phyloP scores from a whole-genome alignment of 495 filamentous ascomycete species.

The Penicillium manginii region DNA sequence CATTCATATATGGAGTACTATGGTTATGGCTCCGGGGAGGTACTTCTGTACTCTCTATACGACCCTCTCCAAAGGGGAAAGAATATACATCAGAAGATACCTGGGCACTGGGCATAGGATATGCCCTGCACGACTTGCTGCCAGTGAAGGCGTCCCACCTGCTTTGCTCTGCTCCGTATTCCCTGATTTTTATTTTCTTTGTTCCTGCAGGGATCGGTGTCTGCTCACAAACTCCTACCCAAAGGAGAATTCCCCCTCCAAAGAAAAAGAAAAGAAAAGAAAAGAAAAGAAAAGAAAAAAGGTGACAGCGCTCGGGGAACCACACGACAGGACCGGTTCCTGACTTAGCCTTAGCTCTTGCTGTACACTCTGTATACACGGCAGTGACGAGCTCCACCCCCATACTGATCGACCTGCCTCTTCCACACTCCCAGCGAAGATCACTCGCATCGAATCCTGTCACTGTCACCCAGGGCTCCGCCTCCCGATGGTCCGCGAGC shows the following conservation, averaged over 20 bases:
- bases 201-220: conserved; percentile 28
- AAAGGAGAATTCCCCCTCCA: too few species aligned
- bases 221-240: conserved; percentile 24
- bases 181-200: too few species aligned
- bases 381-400: background rate
- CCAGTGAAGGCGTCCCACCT: conserved; percentile 3
- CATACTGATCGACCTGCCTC: conserved; percentile 10
- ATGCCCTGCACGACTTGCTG: conserved; percentile 28
- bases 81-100: too few species aligned
- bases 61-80: too few species aligned
- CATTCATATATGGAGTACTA: background rate
- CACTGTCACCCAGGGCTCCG: conserved; percentile 2
- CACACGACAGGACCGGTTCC: conserved; percentile 5
- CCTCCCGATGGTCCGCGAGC: conserved; percentile 2
- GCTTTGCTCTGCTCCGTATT: background rate
- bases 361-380: too few species aligned
- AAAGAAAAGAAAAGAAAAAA: too few species aligned
- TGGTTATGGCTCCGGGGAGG: too few species aligned
- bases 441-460: conserved; percentile 4
- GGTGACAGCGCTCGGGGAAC: background rate
- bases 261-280: too few species aligned
- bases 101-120: too few species aligned
- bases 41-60: too few species aligned
- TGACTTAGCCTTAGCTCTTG: too few species aligned
- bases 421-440: background rate